Conservation (phyloP, 176 grass and related monocot genomes). For the Themeda triandra region DNA sequence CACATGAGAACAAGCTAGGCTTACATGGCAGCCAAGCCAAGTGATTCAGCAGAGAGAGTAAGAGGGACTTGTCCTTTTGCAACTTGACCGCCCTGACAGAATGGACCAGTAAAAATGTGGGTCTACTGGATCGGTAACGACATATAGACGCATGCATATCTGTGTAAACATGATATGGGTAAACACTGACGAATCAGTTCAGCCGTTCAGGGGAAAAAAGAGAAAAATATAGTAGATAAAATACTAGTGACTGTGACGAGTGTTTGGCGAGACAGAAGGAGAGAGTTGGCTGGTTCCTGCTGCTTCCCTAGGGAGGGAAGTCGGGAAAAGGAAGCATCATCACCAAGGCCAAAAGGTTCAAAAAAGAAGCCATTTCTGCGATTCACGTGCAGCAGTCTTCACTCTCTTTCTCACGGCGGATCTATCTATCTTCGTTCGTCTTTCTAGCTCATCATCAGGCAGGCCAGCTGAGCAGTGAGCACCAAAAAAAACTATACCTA, state of each 20-base stretch:
- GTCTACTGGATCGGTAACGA: background rate
- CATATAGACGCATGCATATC: slow-evolving; percentile 6
- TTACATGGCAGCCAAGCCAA: slow-evolving; percentile 32
- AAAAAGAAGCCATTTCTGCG: slow-evolving; percentile 28
- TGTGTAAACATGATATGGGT: background rate
- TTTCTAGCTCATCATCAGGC: slow-evolving; percentile 32
- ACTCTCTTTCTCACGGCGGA: background rate
- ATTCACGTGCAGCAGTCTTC: slow-evolving; percentile 62
- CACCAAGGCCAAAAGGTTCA: slow-evolving; percentile 23
- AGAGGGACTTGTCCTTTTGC: background rate
- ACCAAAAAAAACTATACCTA: slow-evolving; percentile 25
- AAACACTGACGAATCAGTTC: background rate
- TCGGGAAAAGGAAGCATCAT: slow-evolving; percentile 29
- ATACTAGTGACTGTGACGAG: slow-evolving; percentile 18
- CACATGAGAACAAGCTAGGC: slow-evolving; percentile 44
- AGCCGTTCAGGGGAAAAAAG: background rate
- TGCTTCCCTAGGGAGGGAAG: slow-evolving; percentile 37
- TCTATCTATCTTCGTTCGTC: background rate
- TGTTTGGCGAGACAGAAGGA: slow-evolving; percentile 24
- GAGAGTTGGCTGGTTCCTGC: slow-evolving; percentile 10
- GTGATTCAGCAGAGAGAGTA: slow-evolving; percentile 30
- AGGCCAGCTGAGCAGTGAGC: background rate
- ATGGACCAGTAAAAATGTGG: slow-evolving; percentile 14
- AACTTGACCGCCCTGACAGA: slow-evolving; percentile 16
- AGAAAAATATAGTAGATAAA: background rate